These are phyloP conservation scores for Emmonsia crescens DNA, from an alignment of 2,329 filamentous ascomycete species.

Conservation along the genomic window DNA sequence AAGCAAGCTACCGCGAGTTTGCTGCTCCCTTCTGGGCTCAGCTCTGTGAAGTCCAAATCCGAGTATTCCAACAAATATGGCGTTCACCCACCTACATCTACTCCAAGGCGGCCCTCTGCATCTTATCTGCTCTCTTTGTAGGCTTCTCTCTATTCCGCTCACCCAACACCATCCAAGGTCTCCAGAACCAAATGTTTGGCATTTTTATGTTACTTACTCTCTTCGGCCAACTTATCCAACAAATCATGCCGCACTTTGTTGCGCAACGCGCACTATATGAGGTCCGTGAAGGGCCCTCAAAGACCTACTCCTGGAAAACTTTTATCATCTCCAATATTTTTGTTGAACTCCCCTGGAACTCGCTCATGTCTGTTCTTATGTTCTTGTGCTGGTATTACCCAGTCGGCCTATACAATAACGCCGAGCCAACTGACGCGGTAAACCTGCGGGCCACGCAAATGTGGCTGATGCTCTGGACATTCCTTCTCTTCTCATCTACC, in stretches of 20 bases:
- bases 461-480: conserved; percentile 51
- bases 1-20: conserved; percentile 50
- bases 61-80: conserved; percentile 88
- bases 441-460: conserved; percentile 51
- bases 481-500: conserved; percentile 59
- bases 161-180: conserved; percentile 62
- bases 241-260: conserved; percentile 49
- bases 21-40: conserved; percentile 63
- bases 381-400: conserved; percentile 60
- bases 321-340: conserved; percentile 62
- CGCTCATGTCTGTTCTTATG: conserved; percentile 47
- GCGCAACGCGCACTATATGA: conserved; percentile 49
- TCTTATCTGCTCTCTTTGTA: conserved; percentile 58
- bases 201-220: conserved; percentile 76
- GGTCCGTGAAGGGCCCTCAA: conserved; percentile 50
- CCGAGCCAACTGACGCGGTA: conserved; percentile 27
- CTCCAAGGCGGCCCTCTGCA: conserved; percentile 42
- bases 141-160: conserved; percentile 72
- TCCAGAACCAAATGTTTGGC: conserved; percentile 83
- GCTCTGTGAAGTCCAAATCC: conserved; percentile 54
- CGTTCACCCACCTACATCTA: conserved; percentile 82
- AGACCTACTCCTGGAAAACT: conserved; percentile 59
- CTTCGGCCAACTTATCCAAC: conserved; percentile 48
- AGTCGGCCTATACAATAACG: conserved; percentile 37
- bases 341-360: conserved; percentile 58